These are phyloP conservation scores for Darksidea phi DNA, from an alignment of 495 filamentous ascomycete genomes.

Conservation along the genomic window DNA sequence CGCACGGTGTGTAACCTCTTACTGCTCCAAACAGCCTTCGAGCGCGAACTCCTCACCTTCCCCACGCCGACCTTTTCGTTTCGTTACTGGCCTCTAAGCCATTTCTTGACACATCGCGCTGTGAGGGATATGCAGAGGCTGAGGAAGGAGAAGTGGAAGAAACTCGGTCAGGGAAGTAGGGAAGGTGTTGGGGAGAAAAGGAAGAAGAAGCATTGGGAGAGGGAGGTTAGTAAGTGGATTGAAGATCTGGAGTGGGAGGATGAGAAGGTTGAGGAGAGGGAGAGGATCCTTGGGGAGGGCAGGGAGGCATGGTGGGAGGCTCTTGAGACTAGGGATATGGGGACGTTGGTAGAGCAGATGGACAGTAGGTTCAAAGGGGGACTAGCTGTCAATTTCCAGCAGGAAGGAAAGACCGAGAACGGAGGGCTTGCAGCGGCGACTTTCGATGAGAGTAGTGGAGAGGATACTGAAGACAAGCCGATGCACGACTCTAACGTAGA, in stretches of 20 bases:
- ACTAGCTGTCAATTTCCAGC: not conserved
- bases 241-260: not conserved
- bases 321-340: not conserved
- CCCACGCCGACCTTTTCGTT: not conserved
- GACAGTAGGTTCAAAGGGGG: too few relatives aligned
- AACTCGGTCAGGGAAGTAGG: too few relatives aligned
- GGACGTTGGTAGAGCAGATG: too few relatives aligned
- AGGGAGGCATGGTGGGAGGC: not conserved
- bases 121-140: slow-evolving; percentile 3
- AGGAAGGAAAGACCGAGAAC: not conserved
- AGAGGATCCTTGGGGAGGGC: slow-evolving; percentile 1
- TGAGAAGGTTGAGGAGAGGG: slow-evolving; percentile 2
- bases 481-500: too few relatives aligned
- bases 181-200: not conserved
- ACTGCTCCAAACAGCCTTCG: slow-evolving; percentile 1
- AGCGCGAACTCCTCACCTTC: slow-evolving; percentile 8
- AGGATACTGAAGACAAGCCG: slow-evolving; percentile 3
- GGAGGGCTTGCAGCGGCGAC: not conserved
- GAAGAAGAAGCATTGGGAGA: not conserved
- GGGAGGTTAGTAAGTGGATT: not conserved
- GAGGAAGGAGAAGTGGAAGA: not conserved
- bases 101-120: not conserved
- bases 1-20: not conserved
- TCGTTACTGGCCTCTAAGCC: not conserved
- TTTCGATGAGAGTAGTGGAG: not conserved